phyloP scores from a whole-genome alignment of 148 eudicot genomes.

The Vaccinium myrtillus region DNA sequence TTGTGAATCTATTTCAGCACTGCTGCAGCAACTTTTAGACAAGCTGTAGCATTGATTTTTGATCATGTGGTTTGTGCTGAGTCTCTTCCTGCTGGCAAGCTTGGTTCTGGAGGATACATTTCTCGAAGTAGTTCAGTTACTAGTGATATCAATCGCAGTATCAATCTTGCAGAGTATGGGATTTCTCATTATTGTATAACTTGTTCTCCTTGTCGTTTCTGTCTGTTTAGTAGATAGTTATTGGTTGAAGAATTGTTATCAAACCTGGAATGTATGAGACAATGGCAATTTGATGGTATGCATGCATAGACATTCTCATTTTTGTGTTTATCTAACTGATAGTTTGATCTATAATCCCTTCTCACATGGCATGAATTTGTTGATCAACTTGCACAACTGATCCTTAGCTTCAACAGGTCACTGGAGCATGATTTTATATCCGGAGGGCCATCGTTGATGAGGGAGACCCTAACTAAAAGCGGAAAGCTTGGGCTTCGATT shows the following conservation, averaged over 20 bases:
- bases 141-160: conserved; percentile 78
- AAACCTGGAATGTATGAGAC: not conserved
- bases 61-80: conserved; percentile 79
- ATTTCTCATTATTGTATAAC: conserved; percentile 13
- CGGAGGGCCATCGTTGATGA: conserved; percentile 56
- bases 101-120: conserved; percentile 74
- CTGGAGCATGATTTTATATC: conserved; percentile 57
- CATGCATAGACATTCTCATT: conserved; percentile 1
- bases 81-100: conserved; percentile 82
- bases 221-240: not conserved
- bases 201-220: not conserved
- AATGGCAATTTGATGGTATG: not conserved
- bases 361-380: conserved; percentile 5
- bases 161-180: conserved; percentile 81
- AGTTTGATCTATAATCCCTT: not conserved
- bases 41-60: conserved; percentile 94
- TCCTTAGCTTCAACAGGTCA: conserved; percentile 35
- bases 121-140: conserved; percentile 86
- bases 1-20: conserved; percentile 56
- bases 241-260: not conserved
- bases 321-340: not conserved
- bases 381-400: conserved; percentile 8
- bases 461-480: conserved; percentile 65
- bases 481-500: conserved; percentile 84
- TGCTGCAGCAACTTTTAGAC: conserved; percentile 99